Base-by-base conservation (phyloP, 306 rosid genomes). In the Adenanthera pavonina region DNA sequence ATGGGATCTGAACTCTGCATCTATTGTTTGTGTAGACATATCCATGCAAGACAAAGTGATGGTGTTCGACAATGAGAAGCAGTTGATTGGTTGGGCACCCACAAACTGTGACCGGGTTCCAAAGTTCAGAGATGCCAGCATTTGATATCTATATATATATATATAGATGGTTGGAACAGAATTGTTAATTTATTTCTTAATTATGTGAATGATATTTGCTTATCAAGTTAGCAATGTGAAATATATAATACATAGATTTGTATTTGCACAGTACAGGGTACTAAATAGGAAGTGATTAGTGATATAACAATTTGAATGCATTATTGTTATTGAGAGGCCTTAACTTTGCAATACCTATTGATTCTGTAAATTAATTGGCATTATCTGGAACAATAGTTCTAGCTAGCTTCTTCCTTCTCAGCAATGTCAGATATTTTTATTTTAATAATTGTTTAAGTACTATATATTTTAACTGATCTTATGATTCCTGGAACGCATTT, bases 21-120 rank as follows among this genome's bases (percentile, higher is more conserved):
- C 8, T 62, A 19, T 38, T 80, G 49, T 56, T 73, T 40, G 67
- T 76, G 87, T 87, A 86, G 89, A 86, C 81, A 86, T 94, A 83
- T 94, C 97, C 53, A 92, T 94, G 97, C 94, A 81, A 84, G 92
- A 92, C 85, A 94, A 90, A 87, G 85, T 92, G 88, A 84, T 92
- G 88, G 85, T 91, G 14, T 94, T 85, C 69, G 92, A 94, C 85
- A 94, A 94, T 52, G 97, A 94, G 54, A 90, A 87, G 85, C 90
- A 91, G 72, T 53, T 84, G 85, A 90, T 92, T 59, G 97, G 98
- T 77, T 94, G 98, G 98, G 81, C 82, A 51, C 78, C 92, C 0
- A 85, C 88, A 56, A 89, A 84, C 41, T 94, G 98, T 75, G 91
- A 90, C 75, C 80, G 72, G 69, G 59, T 86, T 75, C 94, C 98